A percentile compares a stretch with the other conserved stretches of the same genome.
phyloP scores from a whole-genome alignment of 2,329 filamentous ascomycete genomes.

The Ustulina deusta region DNA sequence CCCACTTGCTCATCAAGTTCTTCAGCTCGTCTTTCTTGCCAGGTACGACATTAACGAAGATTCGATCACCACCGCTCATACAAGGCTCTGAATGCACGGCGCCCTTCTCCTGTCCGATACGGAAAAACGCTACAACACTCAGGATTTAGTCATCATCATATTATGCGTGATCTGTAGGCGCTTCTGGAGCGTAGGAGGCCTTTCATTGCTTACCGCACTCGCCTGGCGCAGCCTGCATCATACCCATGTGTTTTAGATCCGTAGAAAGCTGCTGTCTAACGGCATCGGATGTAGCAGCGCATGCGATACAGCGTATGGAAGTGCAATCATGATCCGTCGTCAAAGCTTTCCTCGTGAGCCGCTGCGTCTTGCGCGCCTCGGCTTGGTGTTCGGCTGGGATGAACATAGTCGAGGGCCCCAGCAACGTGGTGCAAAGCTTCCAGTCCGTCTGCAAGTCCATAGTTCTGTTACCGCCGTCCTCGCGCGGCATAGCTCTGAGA shows the following conservation, averaged over 20 bases:
- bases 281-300: conserved; percentile 56
- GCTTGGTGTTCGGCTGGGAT: conserved; percentile 50
- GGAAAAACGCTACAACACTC: conserved; percentile 53
- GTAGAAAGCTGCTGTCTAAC: conserved; percentile 53
- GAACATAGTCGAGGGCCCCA: conserved; percentile 62
- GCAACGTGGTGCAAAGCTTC: conserved; percentile 62
- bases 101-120: conserved; percentile 56
- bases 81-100: conserved; percentile 58
- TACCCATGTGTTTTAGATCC: conserved; percentile 46
- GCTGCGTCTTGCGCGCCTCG: conserved; percentile 52
- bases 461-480: conserved; percentile 7
- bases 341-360: conserved; percentile 44
- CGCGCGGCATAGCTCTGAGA: conserved; percentile 32
- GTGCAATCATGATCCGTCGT: conserved; percentile 55
- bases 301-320: conserved; percentile 58
- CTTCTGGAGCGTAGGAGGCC: not conserved
- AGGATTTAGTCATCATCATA: not conserved
- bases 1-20: conserved; percentile 52
- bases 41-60: conserved; percentile 57
- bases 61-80: conserved; percentile 50
- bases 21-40: conserved; percentile 53
- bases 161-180: not conserved
- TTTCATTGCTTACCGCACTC: conserved; percentile 47
- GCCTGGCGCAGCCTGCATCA: conserved; percentile 44
- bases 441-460: conserved; percentile 55